Percentiles rank a stretch among this genome's conserved stretches.
These are phyloP conservation scores for Digitaria exilis DNA, from an alignment of 202 grass and related monocot species.

Conservation along the genomic window DNA sequence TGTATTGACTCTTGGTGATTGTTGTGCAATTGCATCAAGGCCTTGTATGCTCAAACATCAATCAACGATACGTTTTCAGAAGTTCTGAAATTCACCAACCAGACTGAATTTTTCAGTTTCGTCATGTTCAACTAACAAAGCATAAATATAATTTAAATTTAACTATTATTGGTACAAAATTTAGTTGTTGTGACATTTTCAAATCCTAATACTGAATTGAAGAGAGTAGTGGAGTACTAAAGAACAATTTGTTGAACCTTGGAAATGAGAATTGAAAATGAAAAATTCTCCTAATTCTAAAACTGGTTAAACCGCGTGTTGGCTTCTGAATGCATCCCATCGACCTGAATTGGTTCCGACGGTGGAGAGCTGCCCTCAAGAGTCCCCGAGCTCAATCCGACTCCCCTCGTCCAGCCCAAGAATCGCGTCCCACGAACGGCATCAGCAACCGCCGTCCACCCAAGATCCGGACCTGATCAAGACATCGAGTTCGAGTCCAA, in stretches of 20 bases:
- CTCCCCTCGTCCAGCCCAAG: not conserved
- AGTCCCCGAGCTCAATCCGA: not conserved
- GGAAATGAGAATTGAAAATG: not conserved
- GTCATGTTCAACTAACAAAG: not conserved
- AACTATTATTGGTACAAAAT: no score
- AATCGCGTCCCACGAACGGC: not conserved
- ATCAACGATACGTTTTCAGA: no score
- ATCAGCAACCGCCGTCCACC: not conserved
- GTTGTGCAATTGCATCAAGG: no score
- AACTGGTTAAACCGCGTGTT: not conserved
- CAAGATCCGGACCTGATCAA: not conserved
- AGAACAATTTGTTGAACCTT: no score
- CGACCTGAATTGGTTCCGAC: conserved; percentile 12
- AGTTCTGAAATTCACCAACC: no score
- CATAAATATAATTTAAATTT: no score
- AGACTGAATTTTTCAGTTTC: no score
- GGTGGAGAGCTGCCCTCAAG: not conserved
- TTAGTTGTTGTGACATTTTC: no score
- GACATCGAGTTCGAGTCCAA: not conserved
- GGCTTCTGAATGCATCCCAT: not conserved
- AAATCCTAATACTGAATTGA: not conserved
- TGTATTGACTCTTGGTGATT: not conserved
- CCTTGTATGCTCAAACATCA: no score
- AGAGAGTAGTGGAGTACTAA: no score
- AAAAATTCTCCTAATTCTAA: not conserved